Conservation (phyloP, 768 basidiomycete genomes). For the Hemileccinum rubropunctum region DNA sequence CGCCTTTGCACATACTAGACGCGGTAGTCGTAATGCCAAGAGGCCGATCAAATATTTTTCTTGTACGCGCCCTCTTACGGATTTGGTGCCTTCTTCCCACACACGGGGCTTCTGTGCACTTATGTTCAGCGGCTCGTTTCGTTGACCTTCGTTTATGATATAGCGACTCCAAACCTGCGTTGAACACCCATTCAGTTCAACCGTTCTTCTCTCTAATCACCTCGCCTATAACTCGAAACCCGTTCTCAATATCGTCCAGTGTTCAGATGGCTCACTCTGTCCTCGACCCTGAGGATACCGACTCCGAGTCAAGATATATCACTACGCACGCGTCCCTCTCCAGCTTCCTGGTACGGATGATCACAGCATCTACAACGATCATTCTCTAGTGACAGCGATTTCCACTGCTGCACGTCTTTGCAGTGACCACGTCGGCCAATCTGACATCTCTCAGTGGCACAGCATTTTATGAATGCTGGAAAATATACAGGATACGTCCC, state of each 20-base stretch:
- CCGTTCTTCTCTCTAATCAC: not conserved
- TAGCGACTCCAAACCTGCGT: too few relatives aligned
- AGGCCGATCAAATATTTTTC: too few relatives aligned
- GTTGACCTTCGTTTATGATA: too few relatives aligned
- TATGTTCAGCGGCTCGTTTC: too few relatives aligned
- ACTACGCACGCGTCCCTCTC: constrained; percentile 40
- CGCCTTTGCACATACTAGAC: too few relatives aligned
- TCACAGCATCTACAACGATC: constrained; percentile 19
- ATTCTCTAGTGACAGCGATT: constrained; percentile 24
- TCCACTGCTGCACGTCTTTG: constrained; percentile 13
- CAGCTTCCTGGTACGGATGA: constrained; percentile 37
- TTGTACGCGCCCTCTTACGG: too few relatives aligned
- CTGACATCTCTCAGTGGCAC: not conserved
- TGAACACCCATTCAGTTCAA: too few relatives aligned
- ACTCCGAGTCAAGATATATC: constrained; percentile 24
- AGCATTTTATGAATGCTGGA: constrained; percentile 26
- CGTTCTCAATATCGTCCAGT: not conserved
- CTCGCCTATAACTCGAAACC: not conserved
- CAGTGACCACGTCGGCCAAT: not conserved
- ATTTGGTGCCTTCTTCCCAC: too few relatives aligned
- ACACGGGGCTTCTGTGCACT: too few relatives aligned
- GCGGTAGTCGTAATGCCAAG: too few relatives aligned
- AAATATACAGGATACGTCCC: not conserved
- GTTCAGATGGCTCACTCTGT: not conserved
- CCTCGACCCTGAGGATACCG: not conserved